A percentile compares a stretch with the other conserved stretches of the same genome.
Conservation (phyloP, 257 asterid species). For the Scutellaria minor region DNA sequence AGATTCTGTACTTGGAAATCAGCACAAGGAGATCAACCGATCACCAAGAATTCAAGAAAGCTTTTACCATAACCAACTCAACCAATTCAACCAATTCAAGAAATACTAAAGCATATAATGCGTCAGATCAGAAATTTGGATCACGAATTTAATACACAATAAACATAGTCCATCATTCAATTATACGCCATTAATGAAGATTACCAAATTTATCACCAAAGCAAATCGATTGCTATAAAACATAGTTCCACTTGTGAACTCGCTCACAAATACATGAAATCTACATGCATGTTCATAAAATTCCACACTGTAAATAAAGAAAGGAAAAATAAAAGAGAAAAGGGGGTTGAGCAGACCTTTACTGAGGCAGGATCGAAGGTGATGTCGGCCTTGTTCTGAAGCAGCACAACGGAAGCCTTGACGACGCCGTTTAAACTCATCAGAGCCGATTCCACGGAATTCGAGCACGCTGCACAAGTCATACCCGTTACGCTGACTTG, state of each 20-base stretch:
- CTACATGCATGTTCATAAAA: constrained; percentile 23
- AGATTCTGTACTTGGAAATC: constrained; percentile 23
- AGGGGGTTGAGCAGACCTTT: constrained; percentile 57
- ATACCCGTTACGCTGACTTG: constrained; percentile 89
- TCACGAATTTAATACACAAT: constrained; percentile 8
- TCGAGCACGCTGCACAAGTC: constrained; percentile 99
- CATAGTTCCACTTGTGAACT: constrained; percentile 13
- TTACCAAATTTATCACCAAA: background rate
- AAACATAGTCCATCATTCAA: constrained; percentile 6
- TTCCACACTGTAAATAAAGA: background rate
- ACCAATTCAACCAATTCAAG: too few species aligned
- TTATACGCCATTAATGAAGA: constrained; percentile 24
- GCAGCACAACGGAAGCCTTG: constrained; percentile 89
- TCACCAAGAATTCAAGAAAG: constrained; percentile 22
- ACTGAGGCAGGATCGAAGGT: constrained; percentile 67
- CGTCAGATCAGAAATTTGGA: constrained; percentile 15
- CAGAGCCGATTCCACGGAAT: constrained; percentile 90
- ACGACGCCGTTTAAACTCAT: constrained; percentile 71
- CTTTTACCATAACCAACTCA: too few species aligned
- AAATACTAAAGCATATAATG: background rate
- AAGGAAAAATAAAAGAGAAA: background rate
- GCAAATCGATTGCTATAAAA: constrained; percentile 22
- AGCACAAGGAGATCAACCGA: constrained; percentile 21
- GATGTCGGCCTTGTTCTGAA: constrained; percentile 90
- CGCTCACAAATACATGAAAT: constrained; percentile 2